Conservation (phyloP, 192 early-diverging fungal species). For the Lunasporangiospora selenospora region DNA sequence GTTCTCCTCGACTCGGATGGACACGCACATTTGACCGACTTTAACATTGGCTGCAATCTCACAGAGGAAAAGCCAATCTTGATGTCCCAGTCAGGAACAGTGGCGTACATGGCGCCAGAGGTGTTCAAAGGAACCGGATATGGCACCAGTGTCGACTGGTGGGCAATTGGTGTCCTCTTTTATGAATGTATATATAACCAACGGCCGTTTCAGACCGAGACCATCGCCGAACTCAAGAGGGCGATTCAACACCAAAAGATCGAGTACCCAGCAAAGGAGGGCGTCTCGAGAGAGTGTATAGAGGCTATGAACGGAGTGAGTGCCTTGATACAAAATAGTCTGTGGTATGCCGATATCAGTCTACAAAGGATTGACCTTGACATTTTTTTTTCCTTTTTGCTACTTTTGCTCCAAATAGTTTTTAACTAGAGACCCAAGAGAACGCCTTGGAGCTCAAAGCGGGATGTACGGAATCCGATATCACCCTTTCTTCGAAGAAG, state of each 20-base stretch:
- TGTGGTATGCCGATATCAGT: conserved; percentile 1
- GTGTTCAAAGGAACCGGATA: conserved; percentile 75
- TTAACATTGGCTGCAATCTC: conserved; percentile 90
- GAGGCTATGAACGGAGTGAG: conserved; percentile 73
- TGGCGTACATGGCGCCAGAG: conserved; percentile 92
- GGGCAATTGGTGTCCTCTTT: conserved; percentile 90
- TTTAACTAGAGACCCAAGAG: conserved; percentile 56
- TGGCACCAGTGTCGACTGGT: conserved; percentile 90
- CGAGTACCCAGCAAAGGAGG: conserved; percentile 65
- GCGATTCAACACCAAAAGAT: conserved; percentile 71
- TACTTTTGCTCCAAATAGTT: conserved; percentile 47
- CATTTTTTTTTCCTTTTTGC: conserved; percentile 1
- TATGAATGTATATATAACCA: conserved; percentile 84
- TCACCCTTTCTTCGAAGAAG: conserved; percentile 61
- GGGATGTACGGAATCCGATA: conserved; percentile 52
- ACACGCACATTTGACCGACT: conserved; percentile 93
- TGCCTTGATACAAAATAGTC: background rate
- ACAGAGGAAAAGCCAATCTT: conserved; percentile 65
- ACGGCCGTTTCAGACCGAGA: conserved; percentile 76
- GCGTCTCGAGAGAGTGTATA: conserved; percentile 70
- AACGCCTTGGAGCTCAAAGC: conserved; percentile 54
- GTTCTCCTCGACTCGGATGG: conserved; percentile 78
- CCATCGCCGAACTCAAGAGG: conserved; percentile 61
- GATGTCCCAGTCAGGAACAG: conserved; percentile 87
- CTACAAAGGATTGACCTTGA: too few species aligned